Base-by-base conservation (phyloP, 129 eudicot genomes). In the Pseudognaphalium luteoalbum region DNA sequence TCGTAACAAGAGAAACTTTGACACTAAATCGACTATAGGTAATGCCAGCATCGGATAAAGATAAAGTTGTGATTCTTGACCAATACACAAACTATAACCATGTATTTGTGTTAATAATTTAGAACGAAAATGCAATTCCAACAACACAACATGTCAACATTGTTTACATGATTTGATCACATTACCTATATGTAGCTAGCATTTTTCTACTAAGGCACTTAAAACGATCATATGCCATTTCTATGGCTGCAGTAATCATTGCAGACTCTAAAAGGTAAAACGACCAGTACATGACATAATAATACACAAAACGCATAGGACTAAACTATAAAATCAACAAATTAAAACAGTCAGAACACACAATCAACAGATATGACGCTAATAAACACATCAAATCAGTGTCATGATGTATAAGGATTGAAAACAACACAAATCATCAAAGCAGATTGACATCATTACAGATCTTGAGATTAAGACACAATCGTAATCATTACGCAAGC, bases 401-500 rank as follows among this genome's bases (percentile, higher is more conserved):
- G n/a, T 14, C 54, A 47, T 47, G n/a, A 14, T 47, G 14, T 14
- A 44, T 47, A 47, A 47, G 17, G 17, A 14, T 47, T 47, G 12
- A 47, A 47, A 47, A 47, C 1, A 3, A 47, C 9, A 47, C 6
- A 12, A 14, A 47, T 47, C 54, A 14, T 47, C 17, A 47, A 47
- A 47, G 9, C 14, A 41, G 47, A 41, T 9, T 41, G 14, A 41
- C 3, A 8, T 3, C 54, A 47, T 12, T 47, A 47, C 14, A 41
- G 47, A 41, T 41, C 47, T 47, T 47, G n/a, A 14, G 54, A 47
- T 14, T 14, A 14, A 14, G 54, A 47, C 54, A 14, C 54, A 47
- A 3, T 17, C 79, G 44, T 65, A 56, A 51, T 57, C 41, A 20
- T 80, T 72, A 90, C 30, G 87, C 90, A 79, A 86, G 87, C 1